Evolutionary conservation across 2,329 filamentous ascomycete species (phyloP).

Genomic region (Cladosporium halotolerans): DNA sequence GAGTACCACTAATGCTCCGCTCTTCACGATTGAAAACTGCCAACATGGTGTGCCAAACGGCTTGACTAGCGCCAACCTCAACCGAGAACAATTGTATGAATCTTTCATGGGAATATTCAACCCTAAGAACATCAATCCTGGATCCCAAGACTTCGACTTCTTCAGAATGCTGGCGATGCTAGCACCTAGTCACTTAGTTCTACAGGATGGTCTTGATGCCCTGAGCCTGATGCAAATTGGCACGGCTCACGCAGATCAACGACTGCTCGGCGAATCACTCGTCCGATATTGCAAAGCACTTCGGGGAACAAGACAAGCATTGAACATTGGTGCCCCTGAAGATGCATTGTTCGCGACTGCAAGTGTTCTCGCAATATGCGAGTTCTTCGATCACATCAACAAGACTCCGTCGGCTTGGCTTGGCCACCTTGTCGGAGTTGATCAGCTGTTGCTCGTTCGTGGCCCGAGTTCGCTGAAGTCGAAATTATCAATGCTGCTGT

Average conservation of each 20-base stretch:
- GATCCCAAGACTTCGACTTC: conserved; percentile 20
- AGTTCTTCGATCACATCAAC: conserved; percentile 28
- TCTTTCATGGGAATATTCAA: conserved; percentile 27
- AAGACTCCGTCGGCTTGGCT: conserved; percentile 24
- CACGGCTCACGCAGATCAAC: conserved; percentile 20
- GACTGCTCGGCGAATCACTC: conserved; percentile 21
- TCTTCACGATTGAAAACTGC: too few species aligned
- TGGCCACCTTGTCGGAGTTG: conserved; percentile 24
- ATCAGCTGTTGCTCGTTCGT: conserved; percentile 25
- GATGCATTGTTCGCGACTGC: conserved; percentile 28
- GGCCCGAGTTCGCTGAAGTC: conserved; percentile 22
- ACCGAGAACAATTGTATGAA: conserved; percentile 20
- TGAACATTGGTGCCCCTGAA: conserved; percentile 16
- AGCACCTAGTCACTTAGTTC: conserved; percentile 16
- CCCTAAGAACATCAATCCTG: conserved; percentile 16
- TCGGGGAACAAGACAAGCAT: conserved; percentile 16
- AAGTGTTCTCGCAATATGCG: conserved; percentile 25
- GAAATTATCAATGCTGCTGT: conserved; percentile 23
- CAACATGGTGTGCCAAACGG: neutral
- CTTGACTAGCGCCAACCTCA: conserved; percentile 12
- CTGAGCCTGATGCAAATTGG: conserved; percentile 26
- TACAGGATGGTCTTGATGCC: conserved; percentile 24
- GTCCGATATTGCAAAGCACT: conserved; percentile 23
- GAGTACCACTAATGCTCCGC: neutral
- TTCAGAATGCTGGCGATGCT: conserved; percentile 19